Base-by-base conservation (phyloP, 2,329 filamentous ascomycete species). In the Diaporthe sp. region DNA sequence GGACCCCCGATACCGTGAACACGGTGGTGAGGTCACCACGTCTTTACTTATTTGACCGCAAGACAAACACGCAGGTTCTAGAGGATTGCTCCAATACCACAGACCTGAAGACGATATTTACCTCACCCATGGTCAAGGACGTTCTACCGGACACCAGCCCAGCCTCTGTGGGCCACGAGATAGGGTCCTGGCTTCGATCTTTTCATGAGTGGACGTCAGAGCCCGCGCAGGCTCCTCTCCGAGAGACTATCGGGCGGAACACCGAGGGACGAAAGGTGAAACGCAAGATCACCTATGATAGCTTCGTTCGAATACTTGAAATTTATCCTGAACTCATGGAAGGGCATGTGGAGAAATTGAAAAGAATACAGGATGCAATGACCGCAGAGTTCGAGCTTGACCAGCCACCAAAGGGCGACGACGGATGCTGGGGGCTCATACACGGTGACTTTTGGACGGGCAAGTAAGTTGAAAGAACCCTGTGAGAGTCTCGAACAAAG, bases 381-480 rank as follows among this genome's bases (percentile, higher is more conserved):
- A 75, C 72, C 0, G 76, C 73, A 9, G 84, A 85, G 72, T 76
- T 83, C 39, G 77, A 80, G 6, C 78, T 72, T n/a, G 10, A 62
- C 31, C 10, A 70, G 44, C 71, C 72, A 17, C 77, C 76, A 10
- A 28, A 72, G 4, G 78, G 75, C 5, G 74, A 71, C 1, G 25
- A 72, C 8, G 57, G 31, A 13, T 22, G 44, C 37, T 79, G 79
- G 78, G 80, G 80, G 2, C 46, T 81, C 19, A 80, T 87, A 28
- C 85, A 87, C 75, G 85, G 85, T 1, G 85, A 87, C 73, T 85
- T 86, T 60, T 86, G 84, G 82, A 80, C 83, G 7, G 85, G 84
- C 6, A 87, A 87, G 84, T 86, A 82, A 57, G 84, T 80, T 28
- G 22, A 19, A n/a, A n/a, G n/a, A n/a, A n/a, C n/a, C n/a, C n/a